These are phyloP conservation scores for Phytomonas sp. DNA, from an alignment of 208 protist species.

Conservation along the genomic window DNA sequence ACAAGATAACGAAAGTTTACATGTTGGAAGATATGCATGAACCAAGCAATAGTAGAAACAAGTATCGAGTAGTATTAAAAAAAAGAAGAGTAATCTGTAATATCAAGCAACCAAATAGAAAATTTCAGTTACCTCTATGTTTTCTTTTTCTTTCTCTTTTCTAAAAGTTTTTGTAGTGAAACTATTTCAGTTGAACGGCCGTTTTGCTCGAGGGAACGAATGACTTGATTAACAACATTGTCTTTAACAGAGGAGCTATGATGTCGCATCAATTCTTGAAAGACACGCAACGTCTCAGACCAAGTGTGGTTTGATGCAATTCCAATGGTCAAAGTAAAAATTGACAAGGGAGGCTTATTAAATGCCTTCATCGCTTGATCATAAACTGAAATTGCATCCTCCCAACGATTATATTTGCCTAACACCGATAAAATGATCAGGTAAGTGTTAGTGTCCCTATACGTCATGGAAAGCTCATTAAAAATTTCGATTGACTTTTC, in stretches of 20 bases:
- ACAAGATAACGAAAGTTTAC: not conserved
- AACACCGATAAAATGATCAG: conserved; percentile 67
- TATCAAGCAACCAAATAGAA: not conserved
- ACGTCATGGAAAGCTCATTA: conserved; percentile 16
- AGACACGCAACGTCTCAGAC: conserved; percentile 51
- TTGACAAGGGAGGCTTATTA: conserved; percentile 37
- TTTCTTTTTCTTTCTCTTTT: conserved; percentile 62
- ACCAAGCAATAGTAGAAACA: conserved; percentile 14
- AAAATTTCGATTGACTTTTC: conserved; percentile 64
- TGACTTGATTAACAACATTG: conserved; percentile 60
- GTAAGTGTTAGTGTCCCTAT: conserved; percentile 69
- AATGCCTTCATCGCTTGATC: conserved; percentile 31
- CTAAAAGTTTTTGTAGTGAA: conserved; percentile 60
- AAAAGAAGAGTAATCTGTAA: conserved; percentile 6
- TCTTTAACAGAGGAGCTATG: conserved; percentile 71
- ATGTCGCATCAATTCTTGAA: conserved; percentile 58
- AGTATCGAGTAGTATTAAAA: conserved; percentile 1
- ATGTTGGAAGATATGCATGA: not conserved
- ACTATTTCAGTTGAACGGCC: conserved; percentile 43
- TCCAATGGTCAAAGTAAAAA: conserved; percentile 63
- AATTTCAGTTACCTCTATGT: conserved; percentile 14
- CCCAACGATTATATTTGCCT: conserved; percentile 54
- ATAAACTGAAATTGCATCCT: conserved; percentile 44
- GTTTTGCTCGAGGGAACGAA: conserved; percentile 65
- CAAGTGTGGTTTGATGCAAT: conserved; percentile 56